Evolutionary conservation across 2,329 filamentous ascomycete genomes (phyloP), one percentile per base, ranked within the genome.

Genomic region (Phialophora chinensis): DNA sequence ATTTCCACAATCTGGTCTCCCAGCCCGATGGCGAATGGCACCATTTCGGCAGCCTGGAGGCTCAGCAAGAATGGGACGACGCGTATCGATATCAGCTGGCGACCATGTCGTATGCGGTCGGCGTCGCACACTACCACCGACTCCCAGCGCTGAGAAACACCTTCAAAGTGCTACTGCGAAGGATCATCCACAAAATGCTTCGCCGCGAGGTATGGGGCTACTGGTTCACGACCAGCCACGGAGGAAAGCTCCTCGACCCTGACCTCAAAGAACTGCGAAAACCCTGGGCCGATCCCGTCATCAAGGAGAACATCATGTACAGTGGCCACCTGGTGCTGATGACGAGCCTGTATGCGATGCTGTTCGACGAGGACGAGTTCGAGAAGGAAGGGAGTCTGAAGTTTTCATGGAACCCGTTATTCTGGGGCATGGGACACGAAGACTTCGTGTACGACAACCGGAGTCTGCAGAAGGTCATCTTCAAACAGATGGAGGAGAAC

Each of bases 271-370:
- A 79, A 63, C 62, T 80, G 50, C 70, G 79, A 4, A 78, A 75
- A 60, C 79, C 79, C 0, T 81, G 79, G 79, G 77, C 79, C 0
- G 77, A 82, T 66, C 79, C 79, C 0, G 72, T 81, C 0, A 69
- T 75, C 23, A 72, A 69, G 35, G 79, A 81, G 68, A 81, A 81
- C 65, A 79, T 81, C 66, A 79, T 81, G 79, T 80, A 79, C 50
- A 76, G 73, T 29, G 79, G 79, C 0, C 78, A 81, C 68, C 62
- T 80, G n/a, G 72, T 80, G 11, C 66, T 80, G 33, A 80, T 60
- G 58, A 31, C 25, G 25, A 60, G 58, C 44, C 25, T 60, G 38
- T 60, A 60, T 42, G 58, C 58, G 12, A 60, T 60, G 58, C 31
- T 60, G 23, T 60, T 81, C 63, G 74, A 79, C 58, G 79, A 81